Percentiles rank a stretch among this genome's conserved stretches.
These are phyloP conservation scores for Amauroascus verrucosus DNA, from an alignment of 2,329 filamentous ascomycete species.

Conservation along the genomic window DNA sequence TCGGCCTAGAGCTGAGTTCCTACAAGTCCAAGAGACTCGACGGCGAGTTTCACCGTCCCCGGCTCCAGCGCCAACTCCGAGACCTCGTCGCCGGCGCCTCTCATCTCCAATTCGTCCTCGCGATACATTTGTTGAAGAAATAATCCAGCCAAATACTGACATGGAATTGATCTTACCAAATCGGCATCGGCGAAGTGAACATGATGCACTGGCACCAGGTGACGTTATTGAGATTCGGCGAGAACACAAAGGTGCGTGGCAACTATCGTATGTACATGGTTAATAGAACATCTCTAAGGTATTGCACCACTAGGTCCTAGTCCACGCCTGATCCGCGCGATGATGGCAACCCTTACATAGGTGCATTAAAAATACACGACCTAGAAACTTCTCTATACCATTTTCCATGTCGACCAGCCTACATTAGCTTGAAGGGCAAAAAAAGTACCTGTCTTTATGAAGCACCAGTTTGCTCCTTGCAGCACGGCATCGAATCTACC, in stretches of 20 bases:
- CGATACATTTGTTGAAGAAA: constrained; percentile 28
- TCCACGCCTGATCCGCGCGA: constrained; percentile 54
- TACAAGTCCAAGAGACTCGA: constrained; percentile 22
- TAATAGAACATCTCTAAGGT: constrained; percentile 4
- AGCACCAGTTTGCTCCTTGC: too few relatives aligned
- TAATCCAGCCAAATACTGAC: constrained; percentile 40
- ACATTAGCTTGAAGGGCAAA: too few relatives aligned
- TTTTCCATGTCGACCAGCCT: too few relatives aligned
- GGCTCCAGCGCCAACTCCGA: neutral
- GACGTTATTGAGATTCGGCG: constrained; percentile 59
- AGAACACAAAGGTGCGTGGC: constrained; percentile 81
- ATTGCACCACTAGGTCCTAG: constrained; percentile 45
- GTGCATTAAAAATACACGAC: neutral
- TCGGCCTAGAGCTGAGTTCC: constrained; percentile 20
- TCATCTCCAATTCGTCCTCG: constrained; percentile 32
- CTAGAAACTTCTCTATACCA: neutral
- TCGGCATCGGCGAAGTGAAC: constrained; percentile 40
- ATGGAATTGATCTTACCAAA: constrained; percentile 43
- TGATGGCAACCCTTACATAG: constrained; percentile 61
- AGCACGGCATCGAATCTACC: too few relatives aligned
- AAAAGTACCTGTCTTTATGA: too few relatives aligned
- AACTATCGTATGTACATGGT: neutral
- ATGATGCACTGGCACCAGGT: constrained; percentile 36
- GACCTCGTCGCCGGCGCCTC: constrained; percentile 23
- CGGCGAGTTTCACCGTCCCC: constrained; percentile 7